These are phyloP conservation scores for Pinus albicaulis DNA, from an alignment of 75 land plant species.

Conservation along the genomic window DNA sequence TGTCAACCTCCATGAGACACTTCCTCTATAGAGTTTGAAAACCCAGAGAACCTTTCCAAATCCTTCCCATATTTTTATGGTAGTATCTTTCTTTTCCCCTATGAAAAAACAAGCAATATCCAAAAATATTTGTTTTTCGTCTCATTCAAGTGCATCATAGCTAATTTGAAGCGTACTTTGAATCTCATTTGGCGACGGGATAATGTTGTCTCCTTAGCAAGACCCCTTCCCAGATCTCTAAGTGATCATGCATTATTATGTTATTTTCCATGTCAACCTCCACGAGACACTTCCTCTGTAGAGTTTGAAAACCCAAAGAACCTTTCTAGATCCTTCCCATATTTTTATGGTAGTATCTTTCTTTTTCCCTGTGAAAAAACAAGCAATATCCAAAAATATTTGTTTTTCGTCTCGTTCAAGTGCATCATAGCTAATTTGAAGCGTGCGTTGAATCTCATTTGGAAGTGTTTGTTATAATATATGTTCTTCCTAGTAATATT, in stretches of 20 bases:
- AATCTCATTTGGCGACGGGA: background rate
- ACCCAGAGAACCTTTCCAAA: background rate
- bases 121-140: background rate
- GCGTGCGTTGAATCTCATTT: background rate
- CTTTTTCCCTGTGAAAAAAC: background rate
- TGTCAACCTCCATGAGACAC: background rate
- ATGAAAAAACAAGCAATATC: background rate
- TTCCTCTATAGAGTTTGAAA: background rate
- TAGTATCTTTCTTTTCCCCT: background rate
- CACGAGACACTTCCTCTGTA: background rate
- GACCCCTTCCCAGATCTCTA: background rate
- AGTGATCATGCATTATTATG: constrained; percentile 6
- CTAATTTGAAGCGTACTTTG: background rate
- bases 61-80: background rate
- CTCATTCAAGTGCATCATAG: background rate
- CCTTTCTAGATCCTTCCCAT: background rate
- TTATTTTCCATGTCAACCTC: background rate
- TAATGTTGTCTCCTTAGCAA: background rate
- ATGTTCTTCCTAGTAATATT: background rate
- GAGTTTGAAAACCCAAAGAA: background rate
- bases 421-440: background rate
- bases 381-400: background rate
- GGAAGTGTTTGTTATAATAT: background rate
- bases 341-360: background rate
- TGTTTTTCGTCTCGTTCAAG: background rate